Evolutionary conservation across 1,284 basidiomycete species (phyloP).

Genomic region (Tilletiopsis washingtonensis): DNA sequence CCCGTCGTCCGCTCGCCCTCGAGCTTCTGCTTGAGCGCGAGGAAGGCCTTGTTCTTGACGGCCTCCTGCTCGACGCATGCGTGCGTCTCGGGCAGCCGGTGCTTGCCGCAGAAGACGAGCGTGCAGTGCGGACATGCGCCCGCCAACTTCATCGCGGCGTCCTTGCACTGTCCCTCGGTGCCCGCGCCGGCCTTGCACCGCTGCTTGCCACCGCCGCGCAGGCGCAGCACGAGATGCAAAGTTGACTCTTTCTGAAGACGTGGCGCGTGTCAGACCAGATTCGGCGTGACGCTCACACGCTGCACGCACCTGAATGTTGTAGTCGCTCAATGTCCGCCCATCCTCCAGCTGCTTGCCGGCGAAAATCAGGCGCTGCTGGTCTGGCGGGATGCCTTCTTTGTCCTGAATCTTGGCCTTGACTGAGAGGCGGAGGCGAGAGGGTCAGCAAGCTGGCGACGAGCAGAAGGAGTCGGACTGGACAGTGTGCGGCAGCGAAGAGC

Average conservation of each 20-base stretch:
- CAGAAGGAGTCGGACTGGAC: too few relatives aligned
- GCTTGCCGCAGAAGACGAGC: constrained; percentile 43
- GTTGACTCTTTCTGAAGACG: constrained; percentile 88
- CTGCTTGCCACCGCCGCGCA: constrained; percentile 58
- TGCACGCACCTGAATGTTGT: constrained; percentile 87
- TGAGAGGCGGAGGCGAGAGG: too few relatives aligned
- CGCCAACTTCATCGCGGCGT: constrained; percentile 45
- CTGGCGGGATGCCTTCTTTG: constrained; percentile 71
- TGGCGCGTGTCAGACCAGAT: constrained; percentile 50
- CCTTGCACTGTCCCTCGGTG: constrained; percentile 40
- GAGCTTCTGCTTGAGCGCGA: constrained; percentile 45
- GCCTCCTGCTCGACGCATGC: constrained; percentile 39
- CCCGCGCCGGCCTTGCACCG: constrained; percentile 43
- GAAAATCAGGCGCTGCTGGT: constrained; percentile 96
- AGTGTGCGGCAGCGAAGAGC: too few relatives aligned
- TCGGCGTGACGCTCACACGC: constrained; percentile 57
- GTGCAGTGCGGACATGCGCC: constrained; percentile 46
- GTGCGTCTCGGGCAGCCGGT: constrained; percentile 44
- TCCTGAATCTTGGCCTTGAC: constrained; percentile 53
- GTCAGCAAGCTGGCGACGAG: constrained; percentile 12
- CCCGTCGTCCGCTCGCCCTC: constrained; percentile 41
- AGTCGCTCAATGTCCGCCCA: constrained; percentile 51
- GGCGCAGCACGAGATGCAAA: constrained; percentile 85
- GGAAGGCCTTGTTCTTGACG: constrained; percentile 42
- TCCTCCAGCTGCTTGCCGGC: constrained; percentile 86